Percentiles rank a stretch among this genome's conserved stretches.
phyloP scores from a whole-genome alignment of 139 green algal genomes.

The Picochlorum sp. region DNA sequence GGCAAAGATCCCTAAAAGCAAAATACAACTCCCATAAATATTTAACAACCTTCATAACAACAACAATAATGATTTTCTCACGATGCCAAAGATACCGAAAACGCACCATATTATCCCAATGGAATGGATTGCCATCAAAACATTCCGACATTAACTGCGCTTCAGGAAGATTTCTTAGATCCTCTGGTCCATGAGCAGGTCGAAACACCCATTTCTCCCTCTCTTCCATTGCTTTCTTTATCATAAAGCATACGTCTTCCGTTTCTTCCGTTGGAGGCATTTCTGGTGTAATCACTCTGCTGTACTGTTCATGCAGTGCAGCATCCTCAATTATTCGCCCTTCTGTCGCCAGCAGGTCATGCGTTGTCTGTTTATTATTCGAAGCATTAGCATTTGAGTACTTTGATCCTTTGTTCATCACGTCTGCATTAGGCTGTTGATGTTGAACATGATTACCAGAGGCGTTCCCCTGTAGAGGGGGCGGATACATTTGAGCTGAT shows the following conservation, averaged over 20 bases:
- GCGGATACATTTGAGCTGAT: too few relatives aligned
- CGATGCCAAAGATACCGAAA: too few relatives aligned
- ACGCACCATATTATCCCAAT: slow-evolving; percentile 31
- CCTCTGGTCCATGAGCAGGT: slow-evolving; percentile 11
- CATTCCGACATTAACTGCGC: slow-evolving; percentile 33
- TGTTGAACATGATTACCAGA: too few relatives aligned
- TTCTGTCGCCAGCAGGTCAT: slow-evolving; percentile 18
- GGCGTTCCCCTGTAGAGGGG: too few relatives aligned
- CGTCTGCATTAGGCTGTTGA: too few relatives aligned
- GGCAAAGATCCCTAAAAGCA: too few relatives aligned
- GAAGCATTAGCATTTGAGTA: too few relatives aligned
- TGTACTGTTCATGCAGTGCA: slow-evolving; percentile 51
- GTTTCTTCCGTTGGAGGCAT: slow-evolving; percentile 48
- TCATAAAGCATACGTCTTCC: slow-evolving; percentile 66
- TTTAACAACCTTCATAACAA: too few relatives aligned
- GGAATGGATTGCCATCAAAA: slow-evolving; percentile 46
- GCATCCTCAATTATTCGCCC: slow-evolving; percentile 48
- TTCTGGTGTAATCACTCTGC: slow-evolving; percentile 55
- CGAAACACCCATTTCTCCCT: slow-evolving; percentile 82
- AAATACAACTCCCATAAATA: too few relatives aligned
- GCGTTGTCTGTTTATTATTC: slow-evolving; percentile 6
- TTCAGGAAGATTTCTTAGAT: slow-evolving; percentile 41
- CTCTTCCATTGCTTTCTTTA: slow-evolving; percentile 77
- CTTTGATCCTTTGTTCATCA: too few relatives aligned
- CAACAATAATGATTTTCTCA: too few relatives aligned